A percentile compares a stretch with the other conserved stretches of the same genome.
These are phyloP conservation scores for Hamigera avellanea DNA, from an alignment of 495 filamentous ascomycete species.

Conservation along the genomic window DNA sequence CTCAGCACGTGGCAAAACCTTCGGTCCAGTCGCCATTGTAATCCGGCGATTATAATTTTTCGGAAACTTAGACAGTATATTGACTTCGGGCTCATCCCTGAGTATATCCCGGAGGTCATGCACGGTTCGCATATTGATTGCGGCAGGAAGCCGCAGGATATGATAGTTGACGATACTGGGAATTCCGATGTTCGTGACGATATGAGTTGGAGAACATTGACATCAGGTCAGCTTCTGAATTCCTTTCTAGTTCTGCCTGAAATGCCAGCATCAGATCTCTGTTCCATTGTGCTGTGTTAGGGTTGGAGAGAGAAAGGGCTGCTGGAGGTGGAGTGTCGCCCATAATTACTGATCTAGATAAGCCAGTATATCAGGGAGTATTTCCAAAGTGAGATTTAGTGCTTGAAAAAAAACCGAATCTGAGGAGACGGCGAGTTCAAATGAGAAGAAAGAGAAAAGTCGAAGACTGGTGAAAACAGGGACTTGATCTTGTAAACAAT, in stretches of 20 bases:
- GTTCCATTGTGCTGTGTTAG: slow-evolving; percentile 10
- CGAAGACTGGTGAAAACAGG: too few relatives aligned
- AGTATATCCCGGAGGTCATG: slow-evolving; percentile 4
- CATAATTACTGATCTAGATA: too few relatives aligned
- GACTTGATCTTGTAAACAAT: too few relatives aligned
- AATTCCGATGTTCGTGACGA: slow-evolving; percentile 5
- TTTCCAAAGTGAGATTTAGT: too few relatives aligned
- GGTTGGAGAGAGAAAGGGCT: background rate
- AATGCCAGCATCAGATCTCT: slow-evolving; percentile 9
- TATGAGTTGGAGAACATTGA: slow-evolving; percentile 9
- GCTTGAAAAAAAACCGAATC: too few relatives aligned
- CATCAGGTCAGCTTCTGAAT: slow-evolving; percentile 9
- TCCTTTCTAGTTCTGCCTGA: slow-evolving; percentile 7
- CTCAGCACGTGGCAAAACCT: too few relatives aligned
- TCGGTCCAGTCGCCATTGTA: slow-evolving; percentile 7
- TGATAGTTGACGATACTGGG: slow-evolving; percentile 4
- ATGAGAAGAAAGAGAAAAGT: too few relatives aligned
- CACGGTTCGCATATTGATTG: slow-evolving; percentile 6
- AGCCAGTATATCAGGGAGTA: too few relatives aligned
- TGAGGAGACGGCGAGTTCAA: too few relatives aligned
- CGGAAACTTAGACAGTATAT: slow-evolving; percentile 8
- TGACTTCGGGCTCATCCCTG: slow-evolving; percentile 8
- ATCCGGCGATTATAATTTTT: slow-evolving; percentile 8
- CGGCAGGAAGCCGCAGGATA: too few relatives aligned
- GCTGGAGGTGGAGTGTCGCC: too few relatives aligned